Base-by-base conservation (phyloP, 106 monocot species). In the Apostasia shenzhenica region DNA sequence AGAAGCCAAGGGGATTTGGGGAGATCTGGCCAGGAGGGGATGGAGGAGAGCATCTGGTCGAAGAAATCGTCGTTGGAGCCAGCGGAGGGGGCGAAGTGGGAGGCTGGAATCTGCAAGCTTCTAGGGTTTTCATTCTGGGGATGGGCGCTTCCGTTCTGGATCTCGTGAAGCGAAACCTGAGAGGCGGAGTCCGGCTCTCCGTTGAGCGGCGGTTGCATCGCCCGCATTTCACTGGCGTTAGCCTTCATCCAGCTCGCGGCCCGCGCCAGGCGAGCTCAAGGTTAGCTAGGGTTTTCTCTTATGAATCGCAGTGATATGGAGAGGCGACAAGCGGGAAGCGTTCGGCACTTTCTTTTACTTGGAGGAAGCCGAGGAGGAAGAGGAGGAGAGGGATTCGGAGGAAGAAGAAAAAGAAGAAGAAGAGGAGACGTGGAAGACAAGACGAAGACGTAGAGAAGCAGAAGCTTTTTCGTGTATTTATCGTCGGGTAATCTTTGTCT, bases 41-140 rank as follows among this genome's bases (percentile, higher is more conserved):
- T 77, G 56, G 56, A 66, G 66, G 85, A 91, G 62, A 94, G 79
- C 85, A 94, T 83, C 79, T 94, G 88, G 44, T 94, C 88, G 76
- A 94, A 80, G 81, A 91, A 94, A 65, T 94, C 94, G 41, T 90
- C 90, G 67, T 81, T 76, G 26, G 76, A 63, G 8, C 72, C 26
- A 3, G 67, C 73, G 62, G 42, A 53, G 8, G 5, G 62, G 51
- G 47, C 75, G 68, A 70, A 77, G 53, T 43, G 44, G 45, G 68
- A 11, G 44, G 45, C 13, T 13, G 67, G 13, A 3, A 41, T 37
- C 8, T 51, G 67, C 51, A 67, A 1, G n/a, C 5, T 51, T 3
- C n/a, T 26, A 26, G 48, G 48, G 8, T 67, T 66, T 53, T 57
- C 57, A 37, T 14, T 70, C 39, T 70, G 70, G 53, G 45, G 41